Percentiles rank a stretch among this genome's conserved stretches.
Evolutionary conservation across 805 yeast species (phyloP).

Genomic region (Starmerella lactis-condensi): DNA sequence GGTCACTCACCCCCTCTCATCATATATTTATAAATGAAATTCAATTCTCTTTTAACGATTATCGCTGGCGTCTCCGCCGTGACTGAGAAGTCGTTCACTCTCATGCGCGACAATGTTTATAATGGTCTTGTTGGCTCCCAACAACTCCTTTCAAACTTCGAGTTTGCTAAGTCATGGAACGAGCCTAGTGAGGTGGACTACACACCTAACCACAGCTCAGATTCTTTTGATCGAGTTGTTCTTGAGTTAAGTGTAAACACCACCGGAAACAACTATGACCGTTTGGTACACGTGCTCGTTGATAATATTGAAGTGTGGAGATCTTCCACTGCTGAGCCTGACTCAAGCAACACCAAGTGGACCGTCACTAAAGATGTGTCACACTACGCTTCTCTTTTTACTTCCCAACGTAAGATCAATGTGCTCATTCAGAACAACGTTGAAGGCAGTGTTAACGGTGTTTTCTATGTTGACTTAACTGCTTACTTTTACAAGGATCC

Average conservation of each 20-base stretch:
- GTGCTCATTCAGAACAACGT: slow-evolving; percentile 39
- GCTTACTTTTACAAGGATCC: slow-evolving; percentile 30
- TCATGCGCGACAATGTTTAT: slow-evolving; percentile 5
- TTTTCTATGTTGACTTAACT: slow-evolving; percentile 35
- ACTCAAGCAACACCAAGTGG: slow-evolving; percentile 30
- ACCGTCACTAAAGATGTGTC: slow-evolving; percentile 52
- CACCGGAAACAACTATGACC: slow-evolving; percentile 25
- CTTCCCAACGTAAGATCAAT: slow-evolving; percentile 9
- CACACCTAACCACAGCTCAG: slow-evolving; percentile 18
- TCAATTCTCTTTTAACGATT: neutral
- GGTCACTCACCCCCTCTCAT: too few species aligned
- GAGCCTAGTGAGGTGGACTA: slow-evolving; percentile 20
- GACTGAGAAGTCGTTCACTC: slow-evolving; percentile 8
- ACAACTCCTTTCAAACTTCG: slow-evolving; percentile 13
- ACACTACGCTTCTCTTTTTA: slow-evolving; percentile 35
- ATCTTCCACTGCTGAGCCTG: slow-evolving; percentile 71
- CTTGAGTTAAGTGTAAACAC: slow-evolving; percentile 21
- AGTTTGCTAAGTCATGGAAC: slow-evolving; percentile 23
- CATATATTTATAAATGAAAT: too few species aligned
- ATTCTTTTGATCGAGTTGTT: slow-evolving; percentile 23
- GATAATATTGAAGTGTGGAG: slow-evolving; percentile 59
- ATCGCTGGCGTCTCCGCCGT: neutral
- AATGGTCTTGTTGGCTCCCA: slow-evolving; percentile 7
- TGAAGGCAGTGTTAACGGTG: slow-evolving; percentile 38
- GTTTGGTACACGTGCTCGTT: slow-evolving; percentile 22